Percentiles rank a stretch among this genome's conserved stretches.
Conservation (phyloP, 2,329 filamentous ascomycete species). For the Fusarium tanahbumbuense region DNA sequence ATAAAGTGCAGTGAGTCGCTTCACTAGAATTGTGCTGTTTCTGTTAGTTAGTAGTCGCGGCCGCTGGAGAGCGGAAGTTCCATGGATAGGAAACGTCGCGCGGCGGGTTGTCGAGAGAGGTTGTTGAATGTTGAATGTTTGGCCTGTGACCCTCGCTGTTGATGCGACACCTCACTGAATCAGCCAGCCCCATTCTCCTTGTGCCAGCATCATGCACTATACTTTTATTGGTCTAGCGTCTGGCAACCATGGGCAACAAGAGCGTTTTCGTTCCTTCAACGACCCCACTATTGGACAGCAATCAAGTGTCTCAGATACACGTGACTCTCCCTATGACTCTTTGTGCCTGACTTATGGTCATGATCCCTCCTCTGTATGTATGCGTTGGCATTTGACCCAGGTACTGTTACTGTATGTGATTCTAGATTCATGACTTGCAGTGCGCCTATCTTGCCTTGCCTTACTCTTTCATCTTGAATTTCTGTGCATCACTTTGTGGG, state of each 20-base stretch:
- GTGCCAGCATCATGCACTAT: constrained; percentile 37
- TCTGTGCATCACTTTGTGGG: constrained; percentile 19
- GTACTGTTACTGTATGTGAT: background rate
- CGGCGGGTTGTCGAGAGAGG: constrained; percentile 39
- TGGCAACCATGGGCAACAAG: constrained; percentile 51
- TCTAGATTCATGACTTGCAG: constrained; percentile 9
- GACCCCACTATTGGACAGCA: constrained; percentile 43
- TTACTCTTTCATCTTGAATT: constrained; percentile 8
- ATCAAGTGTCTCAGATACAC: constrained; percentile 34
- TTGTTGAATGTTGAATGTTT: constrained; percentile 43
- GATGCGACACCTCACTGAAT: constrained; percentile 45
- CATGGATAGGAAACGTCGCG: constrained; percentile 42
- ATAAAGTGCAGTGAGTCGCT: constrained; percentile 8
- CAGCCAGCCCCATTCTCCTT: constrained; percentile 45
- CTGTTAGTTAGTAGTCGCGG: constrained; percentile 43
- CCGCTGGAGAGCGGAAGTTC: constrained; percentile 46
- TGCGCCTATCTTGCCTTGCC: background rate
- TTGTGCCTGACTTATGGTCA: constrained; percentile 27
- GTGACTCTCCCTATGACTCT: constrained; percentile 35
- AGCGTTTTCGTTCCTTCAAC: constrained; percentile 29
- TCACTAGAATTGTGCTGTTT: constrained; percentile 20
- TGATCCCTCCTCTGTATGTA: background rate
- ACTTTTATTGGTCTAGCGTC: constrained; percentile 37
- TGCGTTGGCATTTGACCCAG: constrained; percentile 17
- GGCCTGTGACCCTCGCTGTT: constrained; percentile 45